Percentiles rank a stretch among this genome's conserved stretches.
Evolutionary conservation across 1,284 basidiomycete genomes (phyloP).

Genomic region (Papiliotrema fonsecae): DNA sequence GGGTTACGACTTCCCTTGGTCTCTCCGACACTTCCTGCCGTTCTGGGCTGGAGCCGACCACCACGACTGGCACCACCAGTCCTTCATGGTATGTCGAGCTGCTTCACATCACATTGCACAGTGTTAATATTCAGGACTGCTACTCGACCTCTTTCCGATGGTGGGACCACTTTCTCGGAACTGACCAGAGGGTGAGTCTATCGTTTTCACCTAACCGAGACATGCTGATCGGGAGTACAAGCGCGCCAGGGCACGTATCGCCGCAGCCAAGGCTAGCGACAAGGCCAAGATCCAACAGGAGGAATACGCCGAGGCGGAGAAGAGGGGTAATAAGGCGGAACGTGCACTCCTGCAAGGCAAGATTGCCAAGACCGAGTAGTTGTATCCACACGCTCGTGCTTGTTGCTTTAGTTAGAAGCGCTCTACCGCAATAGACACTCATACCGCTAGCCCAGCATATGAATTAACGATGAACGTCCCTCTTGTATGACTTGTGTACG

Average conservation of each 20-base stretch:
- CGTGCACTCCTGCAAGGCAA: slow-evolving; percentile 31
- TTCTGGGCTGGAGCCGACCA: slow-evolving; percentile 99
- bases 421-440: no score
- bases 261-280: slow-evolving; percentile 53
- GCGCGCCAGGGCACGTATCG: slow-evolving; percentile 63
- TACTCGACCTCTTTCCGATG: slow-evolving; percentile 88
- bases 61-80: slow-evolving; percentile 84
- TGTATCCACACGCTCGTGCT: not conserved
- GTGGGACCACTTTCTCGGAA: slow-evolving; percentile 82
- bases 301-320: slow-evolving; percentile 51
- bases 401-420: not conserved
- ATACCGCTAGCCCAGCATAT: no score
- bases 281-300: slow-evolving; percentile 9
- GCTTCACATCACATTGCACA: not conserved
- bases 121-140: slow-evolving; percentile 52
- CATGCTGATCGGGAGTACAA: slow-evolving; percentile 56
- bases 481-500: no score
- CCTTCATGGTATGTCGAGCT: slow-evolving; percentile 1
- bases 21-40: slow-evolving; percentile 86
- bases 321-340: slow-evolving; percentile 68
- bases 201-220: not conserved
- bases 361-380: not conserved
- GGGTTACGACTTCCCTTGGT: slow-evolving; percentile 98
- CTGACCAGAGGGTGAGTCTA: slow-evolving; percentile 57
- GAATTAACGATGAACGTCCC: no score